These are phyloP conservation scores for Candida oleophila DNA, from an alignment of 805 yeast genomes.

Conservation along the genomic window DNA sequence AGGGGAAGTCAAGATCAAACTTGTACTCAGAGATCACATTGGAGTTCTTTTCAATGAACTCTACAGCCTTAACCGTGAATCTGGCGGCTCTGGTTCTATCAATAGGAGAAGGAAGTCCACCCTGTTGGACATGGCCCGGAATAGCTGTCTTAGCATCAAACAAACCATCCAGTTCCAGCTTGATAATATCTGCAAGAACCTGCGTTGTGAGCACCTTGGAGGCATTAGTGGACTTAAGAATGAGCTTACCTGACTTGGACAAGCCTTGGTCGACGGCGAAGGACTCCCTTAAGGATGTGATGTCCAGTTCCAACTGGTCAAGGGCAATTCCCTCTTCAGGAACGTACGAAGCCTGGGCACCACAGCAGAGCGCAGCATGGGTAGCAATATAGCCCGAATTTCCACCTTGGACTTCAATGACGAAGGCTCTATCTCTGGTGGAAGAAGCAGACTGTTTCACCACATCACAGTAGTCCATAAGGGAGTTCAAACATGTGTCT, in stretches of 20 bases:
- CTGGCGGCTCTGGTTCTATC: conserved; percentile 90
- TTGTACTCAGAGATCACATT: conserved; percentile 21
- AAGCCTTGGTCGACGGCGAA: conserved; percentile 76
- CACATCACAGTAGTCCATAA: conserved; percentile 91
- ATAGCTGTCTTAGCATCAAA: conserved; percentile 93
- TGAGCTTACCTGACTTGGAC: conserved; percentile 78
- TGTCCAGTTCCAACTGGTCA: conserved; percentile 70
- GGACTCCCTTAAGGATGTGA: conserved; percentile 62
- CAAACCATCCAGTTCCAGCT: conserved; percentile 69
- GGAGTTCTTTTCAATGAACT: conserved; percentile 68
- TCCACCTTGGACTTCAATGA: conserved; percentile 98
- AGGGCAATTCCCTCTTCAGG: conserved; percentile 83
- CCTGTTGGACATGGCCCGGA: conserved; percentile 99
- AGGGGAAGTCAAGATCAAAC: conserved; percentile 30
- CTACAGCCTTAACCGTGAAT: conserved; percentile 84
- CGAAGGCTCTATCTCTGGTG: conserved; percentile 89
- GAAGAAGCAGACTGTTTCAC: conserved; percentile 95
- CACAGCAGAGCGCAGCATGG: conserved; percentile 77
- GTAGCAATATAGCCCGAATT: conserved; percentile 93
- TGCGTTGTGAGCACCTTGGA: conserved; percentile 80
- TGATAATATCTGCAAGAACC: conserved; percentile 78
- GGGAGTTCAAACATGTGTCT: conserved; percentile 91
- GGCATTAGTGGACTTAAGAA: conserved; percentile 81
- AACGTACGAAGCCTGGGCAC: conserved; percentile 87
- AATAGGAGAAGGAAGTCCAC: conserved; percentile 91